Evolutionary conservation across 2,329 filamentous ascomycete genomes (phyloP).

Genomic region (Ophiostoma pallidulum): DNA sequence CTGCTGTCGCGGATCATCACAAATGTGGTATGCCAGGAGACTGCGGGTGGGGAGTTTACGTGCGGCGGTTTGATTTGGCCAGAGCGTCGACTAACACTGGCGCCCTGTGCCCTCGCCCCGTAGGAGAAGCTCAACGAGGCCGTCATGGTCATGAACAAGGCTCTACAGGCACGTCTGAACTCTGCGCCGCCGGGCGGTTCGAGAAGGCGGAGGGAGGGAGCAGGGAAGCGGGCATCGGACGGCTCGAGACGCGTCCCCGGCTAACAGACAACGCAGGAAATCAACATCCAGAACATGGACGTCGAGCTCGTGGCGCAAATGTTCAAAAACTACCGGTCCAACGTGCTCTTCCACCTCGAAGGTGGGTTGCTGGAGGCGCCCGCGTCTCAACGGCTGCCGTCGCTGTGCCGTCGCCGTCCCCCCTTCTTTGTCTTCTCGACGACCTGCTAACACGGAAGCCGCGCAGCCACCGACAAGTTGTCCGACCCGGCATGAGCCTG

Average conservation of each 20-base stretch:
- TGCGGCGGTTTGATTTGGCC: no score
- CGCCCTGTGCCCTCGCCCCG: no score
- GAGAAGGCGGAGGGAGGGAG: no score
- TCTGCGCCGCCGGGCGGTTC: background rate
- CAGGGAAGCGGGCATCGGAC: no score
- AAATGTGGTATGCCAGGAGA: constrained; percentile 68
- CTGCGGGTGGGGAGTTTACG: background rate
- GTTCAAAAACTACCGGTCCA: constrained; percentile 99
- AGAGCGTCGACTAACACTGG: no score
- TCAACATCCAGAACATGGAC: constrained; percentile 98
- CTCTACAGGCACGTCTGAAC: constrained; percentile 62
- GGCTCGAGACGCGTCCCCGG: background rate
- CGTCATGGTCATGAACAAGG: constrained; percentile 84
- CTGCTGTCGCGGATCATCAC: constrained; percentile 91
- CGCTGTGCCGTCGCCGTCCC: no score
- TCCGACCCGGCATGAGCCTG: constrained; percentile 14
- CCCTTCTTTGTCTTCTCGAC: no score
- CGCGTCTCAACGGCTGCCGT: background rate
- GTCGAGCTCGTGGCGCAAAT: constrained; percentile 96
- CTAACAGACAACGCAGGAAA: constrained; percentile 51
- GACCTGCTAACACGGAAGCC: background rate
- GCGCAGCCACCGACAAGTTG: constrained; percentile 17
- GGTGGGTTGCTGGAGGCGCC: constrained; percentile 41
- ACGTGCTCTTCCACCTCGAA: constrained; percentile 94
- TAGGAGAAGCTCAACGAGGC: constrained; percentile 98